Evolutionary conservation across 805 yeast genomes (phyloP).

Genomic region (Naumovozyma baii): DNA sequence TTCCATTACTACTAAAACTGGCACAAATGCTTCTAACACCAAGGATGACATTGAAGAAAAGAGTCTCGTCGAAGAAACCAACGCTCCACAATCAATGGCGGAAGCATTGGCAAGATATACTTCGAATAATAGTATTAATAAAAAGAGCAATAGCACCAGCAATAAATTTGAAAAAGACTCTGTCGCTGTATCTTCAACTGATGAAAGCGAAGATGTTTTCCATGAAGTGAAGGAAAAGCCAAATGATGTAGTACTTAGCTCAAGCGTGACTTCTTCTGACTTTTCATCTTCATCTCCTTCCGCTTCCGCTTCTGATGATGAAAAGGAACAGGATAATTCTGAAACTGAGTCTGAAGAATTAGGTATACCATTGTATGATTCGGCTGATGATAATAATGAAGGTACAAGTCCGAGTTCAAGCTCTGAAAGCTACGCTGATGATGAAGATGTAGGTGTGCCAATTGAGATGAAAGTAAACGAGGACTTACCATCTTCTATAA

Average conservation of each 20-base stretch:
- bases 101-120: slow-evolving; percentile 36
- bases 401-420: slow-evolving; percentile 20
- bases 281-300: neutral
- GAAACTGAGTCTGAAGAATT: neutral
- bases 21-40: no score
- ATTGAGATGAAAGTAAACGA: neutral
- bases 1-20: neutral
- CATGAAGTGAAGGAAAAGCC: slow-evolving; percentile 18
- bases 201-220: slow-evolving; percentile 12
- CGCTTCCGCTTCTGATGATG: slow-evolving; percentile 1
- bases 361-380: slow-evolving; percentile 20
- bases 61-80: no score
- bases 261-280: neutral
- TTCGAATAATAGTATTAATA: slow-evolving; percentile 1
- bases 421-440: slow-evolving; percentile 9
- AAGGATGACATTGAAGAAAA: no score
- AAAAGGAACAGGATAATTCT: neutral
- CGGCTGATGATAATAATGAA: slow-evolving; percentile 27
- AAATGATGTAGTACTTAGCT: neutral
- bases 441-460: slow-evolving; percentile 7
- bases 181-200: neutral
- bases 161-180: neutral
- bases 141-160: slow-evolving; percentile 1
- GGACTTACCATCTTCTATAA: neutral
- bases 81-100: slow-evolving; percentile 37